A percentile compares a stretch with the other conserved stretches of the same genome.
phyloP scores from a whole-genome alignment of 1,139 yeast genomes.

The Debaryomyces psychrophilus region DNA sequence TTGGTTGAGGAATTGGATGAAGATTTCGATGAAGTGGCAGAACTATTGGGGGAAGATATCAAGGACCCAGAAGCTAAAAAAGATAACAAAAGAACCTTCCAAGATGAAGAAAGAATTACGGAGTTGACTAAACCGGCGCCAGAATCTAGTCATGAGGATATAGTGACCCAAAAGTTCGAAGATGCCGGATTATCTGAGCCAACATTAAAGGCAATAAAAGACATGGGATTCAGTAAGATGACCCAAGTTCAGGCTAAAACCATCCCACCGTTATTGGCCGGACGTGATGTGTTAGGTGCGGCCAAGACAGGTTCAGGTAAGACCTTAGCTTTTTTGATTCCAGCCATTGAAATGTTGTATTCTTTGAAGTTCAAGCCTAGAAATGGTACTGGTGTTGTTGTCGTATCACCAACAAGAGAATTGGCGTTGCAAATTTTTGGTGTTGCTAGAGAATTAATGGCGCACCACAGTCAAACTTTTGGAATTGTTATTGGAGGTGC shows the following conservation, averaged over 20 bases:
- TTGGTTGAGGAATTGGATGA: conserved; percentile 53
- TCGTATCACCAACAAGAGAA: conserved; percentile 85
- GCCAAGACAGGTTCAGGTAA: conserved; percentile 99
- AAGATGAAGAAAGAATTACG: conserved; percentile 19
- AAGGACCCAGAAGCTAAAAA: conserved; percentile 42
- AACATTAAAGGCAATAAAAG: conserved; percentile 74
- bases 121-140: conserved; percentile 33
- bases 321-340: conserved; percentile 91
- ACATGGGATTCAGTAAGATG: conserved; percentile 89
- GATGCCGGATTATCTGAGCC: conserved; percentile 70
- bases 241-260: conserved; percentile 93
- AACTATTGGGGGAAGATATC: conserved; percentile 48
- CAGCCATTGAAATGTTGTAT: conserved; percentile 90
- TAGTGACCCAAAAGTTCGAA: conserved; percentile 46
- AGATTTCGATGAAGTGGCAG: conserved; percentile 60
- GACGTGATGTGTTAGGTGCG: conserved; percentile 94
- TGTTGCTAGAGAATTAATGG: conserved; percentile 92
- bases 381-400: conserved; percentile 87
- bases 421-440: conserved; percentile 96
- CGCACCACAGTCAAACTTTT: conserved; percentile 86
- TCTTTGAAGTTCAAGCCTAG: conserved; percentile 88
- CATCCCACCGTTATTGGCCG: conserved; percentile 92
- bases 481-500: conserved; percentile 99
- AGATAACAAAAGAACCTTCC: conserved; percentile 19
- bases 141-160: conserved; percentile 35